A percentile compares a stretch with the other conserved stretches of the same genome.
phyloP scores from a whole-genome alignment of 1,284 basidiomycete genomes.

The Schizophyllum commune region DNA sequence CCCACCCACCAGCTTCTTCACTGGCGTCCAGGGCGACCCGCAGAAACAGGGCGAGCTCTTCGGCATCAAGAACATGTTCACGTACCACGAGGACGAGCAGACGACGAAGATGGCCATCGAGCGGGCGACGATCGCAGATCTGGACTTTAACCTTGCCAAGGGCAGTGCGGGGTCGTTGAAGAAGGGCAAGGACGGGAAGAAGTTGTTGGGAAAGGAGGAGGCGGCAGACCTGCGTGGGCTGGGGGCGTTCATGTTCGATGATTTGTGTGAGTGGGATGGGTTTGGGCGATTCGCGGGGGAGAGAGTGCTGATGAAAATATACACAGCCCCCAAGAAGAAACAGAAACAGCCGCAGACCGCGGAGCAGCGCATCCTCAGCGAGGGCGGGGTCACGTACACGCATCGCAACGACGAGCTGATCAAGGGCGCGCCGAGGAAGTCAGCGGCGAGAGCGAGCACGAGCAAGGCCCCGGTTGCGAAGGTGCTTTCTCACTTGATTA shows the following conservation, averaged over 20 bases:
- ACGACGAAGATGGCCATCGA: constrained; percentile 78
- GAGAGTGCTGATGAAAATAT: not conserved
- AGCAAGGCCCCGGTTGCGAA: not conserved
- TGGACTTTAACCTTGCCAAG: constrained; percentile 73
- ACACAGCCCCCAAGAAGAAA: constrained; percentile 4
- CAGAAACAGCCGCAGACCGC: constrained; percentile 1
- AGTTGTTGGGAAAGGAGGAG: constrained; percentile 44
- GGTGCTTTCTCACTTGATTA: too few species aligned
- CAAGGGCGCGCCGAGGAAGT: constrained; percentile 6
- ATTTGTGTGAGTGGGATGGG: constrained; percentile 33
- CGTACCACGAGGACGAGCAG: constrained; percentile 63
- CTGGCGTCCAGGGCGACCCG: constrained; percentile 73
- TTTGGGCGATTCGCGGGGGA: not conserved
- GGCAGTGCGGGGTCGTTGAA: constrained; percentile 39
- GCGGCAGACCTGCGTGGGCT: constrained; percentile 55
- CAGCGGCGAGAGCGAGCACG: not conserved
- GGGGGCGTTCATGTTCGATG: constrained; percentile 60
- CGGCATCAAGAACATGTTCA: constrained; percentile 77
- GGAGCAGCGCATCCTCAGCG: constrained; percentile 23
- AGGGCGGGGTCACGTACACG: constrained; percentile 55
- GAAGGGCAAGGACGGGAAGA: constrained; percentile 45
- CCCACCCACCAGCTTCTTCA: constrained; percentile 53
- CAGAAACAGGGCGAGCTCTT: constrained; percentile 73
- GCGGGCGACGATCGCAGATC: constrained; percentile 56
- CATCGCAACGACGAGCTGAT: constrained; percentile 69